Evolutionary conservation across 345 rosid species (phyloP).

Genomic region (Lenwebbia sp.): DNA sequence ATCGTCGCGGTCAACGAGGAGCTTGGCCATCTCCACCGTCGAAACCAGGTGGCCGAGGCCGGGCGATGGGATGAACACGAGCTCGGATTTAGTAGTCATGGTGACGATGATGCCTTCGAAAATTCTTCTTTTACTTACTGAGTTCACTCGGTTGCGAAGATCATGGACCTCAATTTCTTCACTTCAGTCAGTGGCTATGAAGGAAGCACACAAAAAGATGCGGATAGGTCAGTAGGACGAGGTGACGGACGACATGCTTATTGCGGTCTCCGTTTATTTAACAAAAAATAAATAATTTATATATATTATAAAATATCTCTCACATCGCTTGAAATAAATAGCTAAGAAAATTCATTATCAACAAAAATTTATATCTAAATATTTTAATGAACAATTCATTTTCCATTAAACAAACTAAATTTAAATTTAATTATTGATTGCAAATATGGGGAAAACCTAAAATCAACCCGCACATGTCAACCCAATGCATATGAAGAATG

Average conservation of each 20-base stretch:
- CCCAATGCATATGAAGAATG: no score
- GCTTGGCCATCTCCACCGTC: slow-evolving; percentile 29
- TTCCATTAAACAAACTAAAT: no score
- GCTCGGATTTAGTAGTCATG: slow-evolving; percentile 1
- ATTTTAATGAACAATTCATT: no score
- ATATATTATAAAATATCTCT: no score
- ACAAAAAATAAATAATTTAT: no score
- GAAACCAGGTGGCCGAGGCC: slow-evolving; percentile 38
- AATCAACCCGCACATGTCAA: no score
- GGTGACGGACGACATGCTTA: background rate
- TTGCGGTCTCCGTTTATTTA: no score
- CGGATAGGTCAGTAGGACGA: background rate
- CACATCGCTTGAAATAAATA: no score
- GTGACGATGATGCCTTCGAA: background rate
- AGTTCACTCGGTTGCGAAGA: background rate
- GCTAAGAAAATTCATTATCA: no score
- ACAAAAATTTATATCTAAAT: no score
- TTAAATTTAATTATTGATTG: no score
- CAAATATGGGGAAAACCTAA: no score
- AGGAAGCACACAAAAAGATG: background rate
- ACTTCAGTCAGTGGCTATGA: background rate
- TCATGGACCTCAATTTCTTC: background rate
- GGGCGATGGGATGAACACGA: background rate
- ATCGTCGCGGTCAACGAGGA: slow-evolving; percentile 24
- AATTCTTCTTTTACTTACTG: background rate